phyloP scores from a whole-genome alignment of 371 early-diverging fungal species.

The Rhizomucor pusillus region DNA sequence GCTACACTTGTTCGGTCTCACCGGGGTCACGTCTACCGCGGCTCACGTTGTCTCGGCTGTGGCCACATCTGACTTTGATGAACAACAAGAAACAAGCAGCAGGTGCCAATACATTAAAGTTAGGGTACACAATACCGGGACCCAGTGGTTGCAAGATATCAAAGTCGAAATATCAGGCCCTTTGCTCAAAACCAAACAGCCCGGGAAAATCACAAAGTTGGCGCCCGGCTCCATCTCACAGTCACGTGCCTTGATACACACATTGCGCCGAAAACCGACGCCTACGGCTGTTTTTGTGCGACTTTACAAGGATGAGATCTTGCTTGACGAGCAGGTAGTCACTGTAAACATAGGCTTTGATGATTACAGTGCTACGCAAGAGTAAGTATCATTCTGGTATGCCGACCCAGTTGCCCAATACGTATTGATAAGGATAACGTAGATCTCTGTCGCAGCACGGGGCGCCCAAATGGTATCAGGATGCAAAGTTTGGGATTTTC shows the following conservation, averaged over 20 bases:
- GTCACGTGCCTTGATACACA: too few species aligned
- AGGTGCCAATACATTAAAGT: neutral
- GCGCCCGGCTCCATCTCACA: neutral
- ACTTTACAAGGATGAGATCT: too few species aligned
- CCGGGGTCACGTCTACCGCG: neutral
- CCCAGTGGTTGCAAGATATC: neutral
- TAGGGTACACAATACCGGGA: neutral
- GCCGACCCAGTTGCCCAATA: too few species aligned
- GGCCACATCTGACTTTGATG: neutral
- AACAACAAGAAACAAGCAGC: neutral
- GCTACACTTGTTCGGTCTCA: constrained; percentile 11
- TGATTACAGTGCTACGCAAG: too few species aligned
- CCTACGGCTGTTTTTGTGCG: too few species aligned
- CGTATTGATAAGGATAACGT: neutral
- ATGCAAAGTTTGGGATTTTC: constrained; percentile 35
- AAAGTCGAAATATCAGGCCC: neutral
- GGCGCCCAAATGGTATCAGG: constrained; percentile 23
- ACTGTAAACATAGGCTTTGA: too few species aligned
- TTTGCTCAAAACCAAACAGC: neutral
- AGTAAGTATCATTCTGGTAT: too few species aligned
- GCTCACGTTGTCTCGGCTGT: neutral
- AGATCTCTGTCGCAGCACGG: constrained; percentile 21
- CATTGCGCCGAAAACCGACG: too few species aligned
- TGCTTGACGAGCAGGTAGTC: too few species aligned
- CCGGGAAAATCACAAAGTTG: neutral